Conservation (phyloP, 768 basidiomycete species). For the Hemileccinum impolitum region DNA sequence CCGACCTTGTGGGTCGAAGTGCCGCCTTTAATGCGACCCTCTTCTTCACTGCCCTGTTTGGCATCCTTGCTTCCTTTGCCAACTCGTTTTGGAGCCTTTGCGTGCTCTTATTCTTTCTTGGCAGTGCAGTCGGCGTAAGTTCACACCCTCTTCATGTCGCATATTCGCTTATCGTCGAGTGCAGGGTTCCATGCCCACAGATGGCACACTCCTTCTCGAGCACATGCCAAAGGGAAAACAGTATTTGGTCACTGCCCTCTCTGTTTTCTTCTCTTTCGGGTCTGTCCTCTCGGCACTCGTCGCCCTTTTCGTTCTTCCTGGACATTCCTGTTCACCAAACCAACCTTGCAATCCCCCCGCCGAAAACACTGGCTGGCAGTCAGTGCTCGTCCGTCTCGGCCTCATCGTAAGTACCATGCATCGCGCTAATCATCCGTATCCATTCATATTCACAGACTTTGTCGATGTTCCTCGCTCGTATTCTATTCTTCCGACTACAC, state of each 20-base stretch:
- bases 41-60: slow-evolving; percentile 87
- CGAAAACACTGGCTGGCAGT: slow-evolving; percentile 88
- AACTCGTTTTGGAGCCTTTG: slow-evolving; percentile 69
- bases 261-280: slow-evolving; percentile 94
- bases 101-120: slow-evolving; percentile 77
- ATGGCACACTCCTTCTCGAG: slow-evolving; percentile 88
- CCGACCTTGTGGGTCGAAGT: slow-evolving; percentile 85
- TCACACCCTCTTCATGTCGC: background rate
- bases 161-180: slow-evolving; percentile 1
- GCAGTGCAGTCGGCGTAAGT: slow-evolving; percentile 89
- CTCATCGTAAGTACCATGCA: slow-evolving; percentile 64
- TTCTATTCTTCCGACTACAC: slow-evolving; percentile 86
- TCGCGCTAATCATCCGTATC: slow-evolving; percentile 1
- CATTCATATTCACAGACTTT: slow-evolving; percentile 57
- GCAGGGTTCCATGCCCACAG: slow-evolving; percentile 94
- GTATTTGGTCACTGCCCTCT: slow-evolving; percentile 87
- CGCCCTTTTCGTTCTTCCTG: slow-evolving; percentile 76
- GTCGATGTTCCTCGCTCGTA: slow-evolving; percentile 81
- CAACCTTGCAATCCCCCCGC: slow-evolving; percentile 59
- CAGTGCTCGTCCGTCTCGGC: slow-evolving; percentile 74
- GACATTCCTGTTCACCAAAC: slow-evolving; percentile 56
- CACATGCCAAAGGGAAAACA: slow-evolving; percentile 91
- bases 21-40: slow-evolving; percentile 92
- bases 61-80: slow-evolving; percentile 72
- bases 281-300: slow-evolving; percentile 83